Base-by-base conservation (phyloP, 2,329 filamentous ascomycete species). In the Fusarium sp. region DNA sequence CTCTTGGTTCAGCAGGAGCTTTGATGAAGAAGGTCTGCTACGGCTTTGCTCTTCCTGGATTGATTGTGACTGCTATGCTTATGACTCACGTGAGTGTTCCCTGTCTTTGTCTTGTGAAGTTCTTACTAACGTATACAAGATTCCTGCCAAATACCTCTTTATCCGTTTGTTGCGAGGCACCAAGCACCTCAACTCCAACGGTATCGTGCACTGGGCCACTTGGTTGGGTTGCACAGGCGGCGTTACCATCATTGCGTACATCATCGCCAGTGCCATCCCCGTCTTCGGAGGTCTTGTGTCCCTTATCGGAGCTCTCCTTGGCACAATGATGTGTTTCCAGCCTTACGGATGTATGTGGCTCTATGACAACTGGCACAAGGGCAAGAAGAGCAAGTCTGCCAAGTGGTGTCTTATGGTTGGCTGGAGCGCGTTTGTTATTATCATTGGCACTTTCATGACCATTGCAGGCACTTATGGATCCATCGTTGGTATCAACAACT, bases 381-480 rank as follows among this genome's bases (percentile, higher is more conserved):
- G 75, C 43, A 52, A 62, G 46, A 22, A 38, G 2, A 20, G 20
- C 8, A 66, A 24, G 22, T 38, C 63, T 10, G 4, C 42, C 4
- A 65, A 44, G 10, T 73, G 70, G 70, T 60, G 25, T 15, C n/a
- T 66, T 0, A 67, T 71, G 57, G 67, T 69, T 18, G 27, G 29
- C 8, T 71, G 63, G 66, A 34, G 67, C 24, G 24, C 61, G 2
- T 71, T 73, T 49, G 49, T 72, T 8, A 68, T 72, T 3, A 16
- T 58, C 1, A 54, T 63, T 4, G 75, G 74, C 8, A 70, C 71
- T 0, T 85, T 85, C 61, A 65, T 84, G 11, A 84, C 81, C 77
- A 70, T 84, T 47, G 80, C 77, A 6, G 83, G 83, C 2, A 84
- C 83, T 0, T 85, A 84, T 51, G 83, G 82, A 1, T 82, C 82